phyloP scores from a whole-genome alignment of 2,329 filamentous ascomycete species.

The Fusarium odoratissimum region DNA sequence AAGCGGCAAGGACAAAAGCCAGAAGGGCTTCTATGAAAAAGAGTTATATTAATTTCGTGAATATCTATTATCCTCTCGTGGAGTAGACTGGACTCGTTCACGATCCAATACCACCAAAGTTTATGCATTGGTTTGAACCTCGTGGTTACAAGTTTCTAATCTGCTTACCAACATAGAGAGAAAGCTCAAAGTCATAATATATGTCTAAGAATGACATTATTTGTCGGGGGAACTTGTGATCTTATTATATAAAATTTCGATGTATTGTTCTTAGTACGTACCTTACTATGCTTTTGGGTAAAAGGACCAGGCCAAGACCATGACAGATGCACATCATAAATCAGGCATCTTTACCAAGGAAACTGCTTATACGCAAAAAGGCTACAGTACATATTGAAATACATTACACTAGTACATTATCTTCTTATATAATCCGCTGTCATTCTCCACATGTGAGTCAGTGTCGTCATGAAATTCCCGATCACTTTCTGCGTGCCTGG shows the following conservation, averaged over 20 bases:
- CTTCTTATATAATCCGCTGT: slow-evolving; percentile 6
- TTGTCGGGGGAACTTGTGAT: not conserved
- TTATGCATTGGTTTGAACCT: not conserved
- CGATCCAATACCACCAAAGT: not conserved
- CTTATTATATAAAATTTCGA: not conserved
- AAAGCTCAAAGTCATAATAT: too few relatives aligned
- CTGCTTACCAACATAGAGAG: too few relatives aligned
- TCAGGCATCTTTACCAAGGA: not conserved
- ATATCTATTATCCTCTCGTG: not conserved
- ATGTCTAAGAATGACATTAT: not conserved
- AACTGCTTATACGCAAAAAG: not conserved
- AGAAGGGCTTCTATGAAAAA: not conserved
- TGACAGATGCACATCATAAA: not conserved
- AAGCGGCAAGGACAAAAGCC: not conserved
- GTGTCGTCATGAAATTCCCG: slow-evolving; percentile 25
- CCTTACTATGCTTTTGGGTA: not conserved
- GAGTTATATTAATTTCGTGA: not conserved
- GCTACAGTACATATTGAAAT: not conserved
- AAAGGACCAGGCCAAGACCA: not conserved
- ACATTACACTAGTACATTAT: not conserved
- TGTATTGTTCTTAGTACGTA: not conserved
- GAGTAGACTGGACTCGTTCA: not conserved
- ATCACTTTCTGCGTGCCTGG: not conserved
- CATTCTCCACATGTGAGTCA: slow-evolving; percentile 18
- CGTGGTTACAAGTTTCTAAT: too few relatives aligned